Evolutionary conservation across 345 rosid species (phyloP), one percentile per base, ranked within the genome.

Genomic region (Populus alba): DNA sequence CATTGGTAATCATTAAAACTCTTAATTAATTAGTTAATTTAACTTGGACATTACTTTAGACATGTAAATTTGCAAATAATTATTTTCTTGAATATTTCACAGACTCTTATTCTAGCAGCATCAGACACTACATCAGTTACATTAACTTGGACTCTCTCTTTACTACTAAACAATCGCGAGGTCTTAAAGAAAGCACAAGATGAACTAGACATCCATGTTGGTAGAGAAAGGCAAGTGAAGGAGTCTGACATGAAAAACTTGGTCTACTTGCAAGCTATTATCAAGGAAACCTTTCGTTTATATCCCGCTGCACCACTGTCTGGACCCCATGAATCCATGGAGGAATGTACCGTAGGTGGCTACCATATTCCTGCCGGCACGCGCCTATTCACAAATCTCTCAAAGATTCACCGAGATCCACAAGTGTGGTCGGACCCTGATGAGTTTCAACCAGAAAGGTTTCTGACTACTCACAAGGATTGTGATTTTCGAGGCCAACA

Each of bases 211-310:
- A 17, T 1, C 13, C 39, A 33, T 3, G 59, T 82, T 13, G 85
- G 86, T 3, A 77, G 31, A 65, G 79, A 81, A 25, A 70, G 85
- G 20, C 74, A 39, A 33, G 80, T 81, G 25, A n/a, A 33, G 0
- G 84, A 81, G 39, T 77, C 83, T 18, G 88, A 86, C 71, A 6
- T 62, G 2, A 31, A 41, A 22, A 79, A 76, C 16, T 67, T 86
- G 27, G 76, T 45, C 12, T 86, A 83, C 68, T 76, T 86, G 20
- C 83, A 77, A 74, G 83, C 83, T 3, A 41, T 79, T 5, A 5
- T 82, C 5, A 82, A 82, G 45, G 87, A 85, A 74, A 22, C 87
- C 0, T 13, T 81, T 3, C 63, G 85, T 6, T 37, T 85, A 8
- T 82, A 78, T 66, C 81, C 81, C 0, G 35, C 81, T 0, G 77